These are phyloP conservation scores for Proliferodiscus dingleyae DNA, from an alignment of 2,329 filamentous ascomycete species.

Conservation along the genomic window DNA sequence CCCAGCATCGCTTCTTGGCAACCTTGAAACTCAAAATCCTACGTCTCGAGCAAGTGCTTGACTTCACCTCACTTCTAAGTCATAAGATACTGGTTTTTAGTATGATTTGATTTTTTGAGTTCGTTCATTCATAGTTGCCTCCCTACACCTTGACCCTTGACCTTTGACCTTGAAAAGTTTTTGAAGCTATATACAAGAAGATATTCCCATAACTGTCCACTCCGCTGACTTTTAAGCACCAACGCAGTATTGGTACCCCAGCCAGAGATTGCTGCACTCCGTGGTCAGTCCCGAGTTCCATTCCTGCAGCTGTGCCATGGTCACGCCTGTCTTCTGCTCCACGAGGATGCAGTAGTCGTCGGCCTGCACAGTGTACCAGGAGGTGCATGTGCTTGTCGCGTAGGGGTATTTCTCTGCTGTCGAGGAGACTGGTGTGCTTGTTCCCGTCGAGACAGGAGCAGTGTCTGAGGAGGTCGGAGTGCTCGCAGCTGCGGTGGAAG, in stretches of 20 bases:
- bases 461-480: no score
- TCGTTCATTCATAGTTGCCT: not conserved
- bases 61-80: not conserved
- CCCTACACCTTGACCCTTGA: not conserved
- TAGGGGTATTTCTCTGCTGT: conserved; percentile 3
- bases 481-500: not conserved
- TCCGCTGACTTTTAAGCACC: not conserved
- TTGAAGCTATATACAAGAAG: no score
- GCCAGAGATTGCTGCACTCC: conserved; percentile 35
- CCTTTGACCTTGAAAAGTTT: no score
- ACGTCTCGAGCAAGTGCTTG: not conserved
- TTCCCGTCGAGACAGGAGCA: no score
- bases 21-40: no score
- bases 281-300: conserved; percentile 31
- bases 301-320: conserved; percentile 25
- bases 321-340: conserved; percentile 22
- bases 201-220: not conserved
- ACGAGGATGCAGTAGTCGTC: conserved; percentile 28
- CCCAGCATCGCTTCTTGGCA: no score
- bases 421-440: not conserved
- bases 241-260: conserved; percentile 34
- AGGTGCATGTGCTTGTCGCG: conserved; percentile 1
- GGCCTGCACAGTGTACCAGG: conserved; percentile 4
- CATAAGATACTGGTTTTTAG: not conserved
- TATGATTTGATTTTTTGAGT: not conserved